Evolutionary conservation across 2,329 filamentous ascomycete genomes (phyloP).

Genomic region (Curvularia hawaiiensis): DNA sequence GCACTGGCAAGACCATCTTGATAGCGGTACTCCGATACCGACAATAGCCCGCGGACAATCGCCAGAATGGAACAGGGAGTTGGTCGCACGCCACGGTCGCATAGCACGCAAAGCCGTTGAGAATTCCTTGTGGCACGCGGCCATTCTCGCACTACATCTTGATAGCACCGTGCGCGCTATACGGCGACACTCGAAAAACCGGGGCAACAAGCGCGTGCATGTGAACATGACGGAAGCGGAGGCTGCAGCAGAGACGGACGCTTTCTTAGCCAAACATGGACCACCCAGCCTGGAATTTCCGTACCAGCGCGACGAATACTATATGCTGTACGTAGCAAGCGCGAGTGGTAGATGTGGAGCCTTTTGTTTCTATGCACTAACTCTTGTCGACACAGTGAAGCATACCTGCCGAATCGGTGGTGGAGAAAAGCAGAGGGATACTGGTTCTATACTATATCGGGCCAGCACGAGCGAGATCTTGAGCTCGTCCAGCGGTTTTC

Average conservation of each 20-base stretch:
- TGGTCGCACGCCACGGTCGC: conserved; percentile 52
- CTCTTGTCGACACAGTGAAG: conserved; percentile 43
- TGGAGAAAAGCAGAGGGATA: conserved; percentile 55
- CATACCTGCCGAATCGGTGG: conserved; percentile 61
- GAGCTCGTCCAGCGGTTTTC: conserved; percentile 32
- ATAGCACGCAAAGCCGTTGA: conserved; percentile 55
- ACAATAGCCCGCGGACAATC: conserved; percentile 55
- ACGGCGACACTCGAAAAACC: conserved; percentile 55
- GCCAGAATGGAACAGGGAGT: conserved; percentile 57
- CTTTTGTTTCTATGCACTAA: background rate
- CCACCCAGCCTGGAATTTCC: conserved; percentile 60
- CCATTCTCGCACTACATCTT: conserved; percentile 56
- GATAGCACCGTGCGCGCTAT: conserved; percentile 54
- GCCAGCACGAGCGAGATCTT: conserved; percentile 50
- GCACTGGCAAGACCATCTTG: conserved; percentile 60
- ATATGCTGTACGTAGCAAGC: conserved; percentile 53
- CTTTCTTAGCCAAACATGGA: conserved; percentile 58
- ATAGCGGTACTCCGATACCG: conserved; percentile 58
- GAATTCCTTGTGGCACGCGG: conserved; percentile 58
- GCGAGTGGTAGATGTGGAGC: background rate
- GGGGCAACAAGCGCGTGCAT: conserved; percentile 53
- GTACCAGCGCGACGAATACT: conserved; percentile 63
- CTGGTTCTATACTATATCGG: conserved; percentile 57
- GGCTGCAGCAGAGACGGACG: conserved; percentile 53
- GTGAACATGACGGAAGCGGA: conserved; percentile 57